Evolutionary conservation across 164 flowering plant species (phyloP).

Genomic region (Nymphaea colorata): DNA sequence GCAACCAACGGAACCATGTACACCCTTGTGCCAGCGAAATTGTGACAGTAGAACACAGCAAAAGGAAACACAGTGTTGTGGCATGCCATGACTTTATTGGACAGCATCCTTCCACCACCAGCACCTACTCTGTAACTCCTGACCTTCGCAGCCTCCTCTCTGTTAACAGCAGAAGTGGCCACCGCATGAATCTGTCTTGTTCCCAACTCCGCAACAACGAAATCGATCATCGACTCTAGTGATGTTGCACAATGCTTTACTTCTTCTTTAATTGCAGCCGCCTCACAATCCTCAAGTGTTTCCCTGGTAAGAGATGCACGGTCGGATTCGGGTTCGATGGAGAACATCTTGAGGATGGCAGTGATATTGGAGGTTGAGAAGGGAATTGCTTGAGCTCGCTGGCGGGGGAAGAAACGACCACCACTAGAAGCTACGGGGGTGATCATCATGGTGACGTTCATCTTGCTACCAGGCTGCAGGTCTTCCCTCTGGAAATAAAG

Average conservation of each 20-base stretch:
- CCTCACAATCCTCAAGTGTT: neutral
- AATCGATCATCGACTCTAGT: neutral
- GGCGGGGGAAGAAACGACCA: neutral
- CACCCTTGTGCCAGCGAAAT: no score
- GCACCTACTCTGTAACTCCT: no score
- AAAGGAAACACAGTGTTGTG: no score
- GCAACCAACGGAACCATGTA: no score
- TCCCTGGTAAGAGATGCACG: neutral
- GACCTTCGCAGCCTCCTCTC: neutral
- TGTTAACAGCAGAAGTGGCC: neutral
- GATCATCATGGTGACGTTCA: neutral
- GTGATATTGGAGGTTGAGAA: neutral
- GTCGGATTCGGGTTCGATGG: neutral
- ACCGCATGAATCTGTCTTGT: neutral
- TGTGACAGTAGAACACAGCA: no score
- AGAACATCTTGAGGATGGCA: neutral
- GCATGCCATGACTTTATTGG: no score
- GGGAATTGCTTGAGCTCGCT: neutral
- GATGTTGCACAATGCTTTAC: neutral
- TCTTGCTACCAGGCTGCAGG: neutral
- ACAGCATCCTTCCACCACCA: no score
- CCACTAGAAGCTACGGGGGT: neutral
- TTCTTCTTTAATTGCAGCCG: neutral
- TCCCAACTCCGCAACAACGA: neutral
- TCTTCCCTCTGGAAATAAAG: neutral